Evolutionary conservation across 1,139 yeast species (phyloP), one percentile per base, ranked within the genome.

Genomic region (Pneumocystis murina): DNA sequence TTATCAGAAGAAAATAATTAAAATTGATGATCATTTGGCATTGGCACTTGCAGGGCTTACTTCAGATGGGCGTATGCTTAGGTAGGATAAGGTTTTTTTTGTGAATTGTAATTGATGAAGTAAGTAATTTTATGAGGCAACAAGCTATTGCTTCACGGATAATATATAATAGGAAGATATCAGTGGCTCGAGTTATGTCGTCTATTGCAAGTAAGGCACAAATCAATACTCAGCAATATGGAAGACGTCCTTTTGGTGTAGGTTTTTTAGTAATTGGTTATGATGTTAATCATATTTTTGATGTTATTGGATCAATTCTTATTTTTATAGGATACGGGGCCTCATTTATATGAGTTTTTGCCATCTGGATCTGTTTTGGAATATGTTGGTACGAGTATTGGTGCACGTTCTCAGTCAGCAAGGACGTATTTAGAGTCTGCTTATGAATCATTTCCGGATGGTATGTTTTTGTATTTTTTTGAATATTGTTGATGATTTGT

Each of bases 391-490:
- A 86, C 97, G 12, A 96, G 98, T 59, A 90, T 92, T 72, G 99
- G 99, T 62, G 98, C 99, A 17, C 83, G 99, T 73, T 90, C 97
- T 1, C 99, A 92, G 77, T 97, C 97, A 61, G 97, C 97, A 17
- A 83, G 96, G 77, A 92, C 99, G 1, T 92, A 90, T 71, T 78
- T 94, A 73, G 98, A 92, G 75, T 84, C 96, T 73, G 85, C 85
- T 67, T 80, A 85, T 72, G 90, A 87, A 43, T 78, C 79, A 58
- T 87, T 88, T 70, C 78, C 84, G 54, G 77, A 80, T 54, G 60
- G 62, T 35, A 48, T 63, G 16, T 48, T 24, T 48, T 24, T 20
- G 33, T 48, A 24, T 24, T 24, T 24, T 24, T 40, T 40, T 7
- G 7, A 10, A 48, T 5, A 2, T 14, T 24, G 6, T 12, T 48